Evolutionary conservation across 306 rosid genomes (phyloP), one percentile per base, ranked within the genome.

Genomic region (Carpinus viminea): DNA sequence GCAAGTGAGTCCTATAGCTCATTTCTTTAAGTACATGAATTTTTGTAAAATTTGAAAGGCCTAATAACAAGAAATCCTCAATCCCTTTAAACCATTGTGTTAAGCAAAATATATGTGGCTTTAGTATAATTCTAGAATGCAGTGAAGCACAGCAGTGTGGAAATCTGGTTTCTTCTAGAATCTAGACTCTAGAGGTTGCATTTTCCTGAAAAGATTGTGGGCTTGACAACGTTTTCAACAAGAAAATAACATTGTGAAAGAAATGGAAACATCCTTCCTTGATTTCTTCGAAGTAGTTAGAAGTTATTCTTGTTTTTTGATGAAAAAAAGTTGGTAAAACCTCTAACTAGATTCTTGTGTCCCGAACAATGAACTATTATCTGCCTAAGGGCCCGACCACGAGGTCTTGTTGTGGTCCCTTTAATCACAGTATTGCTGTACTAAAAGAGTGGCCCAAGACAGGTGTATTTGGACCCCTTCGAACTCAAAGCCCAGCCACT

Each of bases 401-500:
- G 26, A 59, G 3, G 36, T 21, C 34, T 1, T 31, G 47, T 34
- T 31, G 47, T 34, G 70, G 70, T 16, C 24, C 47, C 70, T 34
- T 15, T 16, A 18, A 34, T 2, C 7, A 6, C 12, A 64, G 43
- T 16, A 15, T 4, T 28, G 24, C 47, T 0, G 18, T 18, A 8
- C 47, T 6, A 36, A 36, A 6, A 8, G 46, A 16, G 46, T 64
- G 47, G 70, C 12, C 47, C 70, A 34, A 34, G 24, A 41, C 72
- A 66, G 72, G 28, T 66, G 72, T 64, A 18, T 9, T 7, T 68
- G 51, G 52, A 24, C 31, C 52, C 17, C 24, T 1, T 43, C 17
- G 52, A 68, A 18, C 72, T 45, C 51, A 41, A 68, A 68, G 43
- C 72, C 72, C 31, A 68, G 72, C 72, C 72, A 41, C 26, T 10